Percentiles rank a stretch among this genome's conserved stretches.
phyloP scores from a whole-genome alignment of 2,329 filamentous ascomycete genomes.

The Phialophora macrospora region DNA sequence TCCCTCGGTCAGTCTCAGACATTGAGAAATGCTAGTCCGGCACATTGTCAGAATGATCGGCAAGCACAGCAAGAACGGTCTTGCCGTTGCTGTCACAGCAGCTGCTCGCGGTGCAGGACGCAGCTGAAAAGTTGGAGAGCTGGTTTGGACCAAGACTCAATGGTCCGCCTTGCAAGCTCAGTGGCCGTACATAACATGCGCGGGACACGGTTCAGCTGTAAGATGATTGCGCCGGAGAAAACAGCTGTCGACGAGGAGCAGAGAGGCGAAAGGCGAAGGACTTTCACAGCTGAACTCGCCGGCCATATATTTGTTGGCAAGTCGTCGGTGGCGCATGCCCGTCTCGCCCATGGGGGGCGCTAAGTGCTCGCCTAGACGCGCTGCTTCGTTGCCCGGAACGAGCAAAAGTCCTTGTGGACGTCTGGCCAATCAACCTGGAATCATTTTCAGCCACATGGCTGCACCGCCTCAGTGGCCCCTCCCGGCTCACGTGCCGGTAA shows the following conservation, averaged over 20 bases:
- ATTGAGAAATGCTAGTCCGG: not conserved
- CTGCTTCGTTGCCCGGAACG: not conserved
- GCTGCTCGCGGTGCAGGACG: not conserved
- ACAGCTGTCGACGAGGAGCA: not conserved
- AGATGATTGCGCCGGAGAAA: not conserved
- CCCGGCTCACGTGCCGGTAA: not conserved
- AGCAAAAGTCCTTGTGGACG: not conserved
- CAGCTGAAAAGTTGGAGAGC: not conserved
- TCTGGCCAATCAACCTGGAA: not conserved
- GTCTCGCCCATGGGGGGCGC: not conserved
- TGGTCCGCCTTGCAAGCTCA: not conserved
- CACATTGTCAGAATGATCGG: not conserved
- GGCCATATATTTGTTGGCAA: not conserved
- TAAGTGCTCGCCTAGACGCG: not conserved
- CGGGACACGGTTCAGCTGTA: not conserved
- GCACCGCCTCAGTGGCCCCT: not conserved
- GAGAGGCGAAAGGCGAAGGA: not conserved
- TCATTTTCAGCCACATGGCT: not conserved
- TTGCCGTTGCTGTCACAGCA: not conserved
- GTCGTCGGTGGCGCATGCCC: not conserved
- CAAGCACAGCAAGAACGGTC: not conserved
- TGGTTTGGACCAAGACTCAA: not conserved
- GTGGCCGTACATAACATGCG: not conserved
- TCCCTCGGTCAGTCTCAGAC: not conserved
- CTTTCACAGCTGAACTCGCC: not conserved